Evolutionary conservation across 306 rosid species (phyloP).

Genomic region (Ceratonia siliqua): DNA sequence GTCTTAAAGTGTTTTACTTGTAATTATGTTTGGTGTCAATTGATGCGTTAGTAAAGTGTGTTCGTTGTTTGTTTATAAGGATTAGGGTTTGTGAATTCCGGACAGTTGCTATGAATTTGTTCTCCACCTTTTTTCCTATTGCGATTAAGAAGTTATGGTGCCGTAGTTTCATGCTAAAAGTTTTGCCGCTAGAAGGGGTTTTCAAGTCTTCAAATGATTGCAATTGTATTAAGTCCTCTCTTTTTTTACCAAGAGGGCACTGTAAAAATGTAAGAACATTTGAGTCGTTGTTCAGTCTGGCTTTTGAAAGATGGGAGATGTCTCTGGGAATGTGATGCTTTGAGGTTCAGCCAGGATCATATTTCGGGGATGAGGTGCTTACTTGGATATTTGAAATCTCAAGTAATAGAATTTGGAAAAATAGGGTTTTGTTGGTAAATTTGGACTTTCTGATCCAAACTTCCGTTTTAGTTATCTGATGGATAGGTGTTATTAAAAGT

Average conservation of each 20-base stretch:
- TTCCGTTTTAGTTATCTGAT: not conserved
- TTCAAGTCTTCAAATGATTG: not conserved
- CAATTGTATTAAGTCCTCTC: not conserved
- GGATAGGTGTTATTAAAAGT: not conserved
- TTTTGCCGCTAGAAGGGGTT: not conserved
- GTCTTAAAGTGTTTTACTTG: not conserved
- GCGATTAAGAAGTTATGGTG: slow-evolving; percentile 23
- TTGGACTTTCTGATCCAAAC: slow-evolving; percentile 10
- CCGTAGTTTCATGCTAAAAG: not conserved
- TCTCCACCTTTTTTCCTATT: not conserved
- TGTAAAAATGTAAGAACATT: not conserved
- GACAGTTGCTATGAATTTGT: slow-evolving; percentile 7
- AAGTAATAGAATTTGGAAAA: not conserved
- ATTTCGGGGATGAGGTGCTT: slow-evolving; percentile 10
- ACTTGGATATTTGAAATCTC: not conserved
- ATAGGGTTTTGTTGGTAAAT: slow-evolving; percentile 30
- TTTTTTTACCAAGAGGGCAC: not conserved
- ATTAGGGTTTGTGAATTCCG: slow-evolving; percentile 60
- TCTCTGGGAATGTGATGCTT: not conserved
- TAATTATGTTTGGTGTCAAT: slow-evolving; percentile 1
- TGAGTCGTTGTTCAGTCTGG: not conserved
- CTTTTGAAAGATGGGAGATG: not conserved
- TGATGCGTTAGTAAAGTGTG: not conserved
- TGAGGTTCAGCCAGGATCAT: no score
- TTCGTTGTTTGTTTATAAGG: not conserved